Percentiles rank a stretch among this genome's conserved stretches.
phyloP scores from a whole-genome alignment of 768 basidiomycete genomes.

The Mycena maculata region DNA sequence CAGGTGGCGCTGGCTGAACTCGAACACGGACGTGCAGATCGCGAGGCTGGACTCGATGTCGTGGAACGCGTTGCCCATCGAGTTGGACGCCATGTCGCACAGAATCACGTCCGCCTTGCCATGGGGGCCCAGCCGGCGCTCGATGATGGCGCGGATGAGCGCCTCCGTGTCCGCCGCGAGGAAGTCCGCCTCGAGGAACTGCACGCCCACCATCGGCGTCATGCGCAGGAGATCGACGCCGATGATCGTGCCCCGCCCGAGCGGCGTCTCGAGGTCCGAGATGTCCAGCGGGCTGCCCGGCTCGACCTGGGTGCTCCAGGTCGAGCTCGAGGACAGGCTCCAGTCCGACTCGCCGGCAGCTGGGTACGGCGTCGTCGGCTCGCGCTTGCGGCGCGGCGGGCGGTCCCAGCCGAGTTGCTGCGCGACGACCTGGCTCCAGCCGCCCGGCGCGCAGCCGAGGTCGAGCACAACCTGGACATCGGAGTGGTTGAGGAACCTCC shows the following conservation, averaged over 20 bases:
- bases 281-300: constrained; percentile 62
- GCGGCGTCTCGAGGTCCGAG: constrained; percentile 40
- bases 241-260: constrained; percentile 65
- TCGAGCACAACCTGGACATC: constrained; percentile 80
- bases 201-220: constrained; percentile 76
- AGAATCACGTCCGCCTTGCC: constrained; percentile 82
- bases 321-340: not conserved
- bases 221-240: constrained; percentile 87
- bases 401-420: constrained; percentile 66
- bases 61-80: constrained; percentile 72
- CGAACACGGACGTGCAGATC: constrained; percentile 79
- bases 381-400: constrained; percentile 19
- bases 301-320: not conserved
- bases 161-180: constrained; percentile 63
- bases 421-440: constrained; percentile 91
- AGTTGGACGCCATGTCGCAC: constrained; percentile 92
- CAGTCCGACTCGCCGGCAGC: constrained; percentile 1
- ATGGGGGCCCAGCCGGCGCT: constrained; percentile 39
- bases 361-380: constrained; percentile 25
- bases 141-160: constrained; percentile 49
- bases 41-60: constrained; percentile 79
- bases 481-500: constrained; percentile 60
- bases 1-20: constrained; percentile 70
- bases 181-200: constrained; percentile 83
- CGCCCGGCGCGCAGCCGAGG: constrained; percentile 92